These are phyloP conservation scores for Urochloa ruziziensis DNA, from an alignment of 176 grass and related monocot species.

Conservation along the genomic window DNA sequence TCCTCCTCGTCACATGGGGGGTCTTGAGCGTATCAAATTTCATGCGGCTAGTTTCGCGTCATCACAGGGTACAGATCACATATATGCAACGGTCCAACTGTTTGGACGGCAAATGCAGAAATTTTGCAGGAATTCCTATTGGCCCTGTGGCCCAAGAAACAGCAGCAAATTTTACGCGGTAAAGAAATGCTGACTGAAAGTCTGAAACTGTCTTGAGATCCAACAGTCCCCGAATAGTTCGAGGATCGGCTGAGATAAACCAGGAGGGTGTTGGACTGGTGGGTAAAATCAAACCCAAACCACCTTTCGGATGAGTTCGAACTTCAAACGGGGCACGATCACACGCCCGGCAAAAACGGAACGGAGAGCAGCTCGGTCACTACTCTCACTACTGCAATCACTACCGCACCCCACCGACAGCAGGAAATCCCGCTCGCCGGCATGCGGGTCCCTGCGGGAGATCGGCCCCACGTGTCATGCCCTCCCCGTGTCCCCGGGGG, in stretches of 20 bases:
- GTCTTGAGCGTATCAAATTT: neutral
- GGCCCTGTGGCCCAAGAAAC: neutral
- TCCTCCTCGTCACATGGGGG: neutral
- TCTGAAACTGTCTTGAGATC: neutral
- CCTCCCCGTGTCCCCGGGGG: neutral
- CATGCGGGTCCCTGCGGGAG: neutral
- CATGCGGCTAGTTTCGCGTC: neutral
- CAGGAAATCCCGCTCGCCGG: neutral
- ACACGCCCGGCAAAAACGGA: constrained; percentile 4
- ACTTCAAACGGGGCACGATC: neutral
- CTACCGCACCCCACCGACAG: constrained; percentile 31
- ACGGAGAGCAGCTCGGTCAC: neutral
- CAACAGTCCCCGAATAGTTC: neutral
- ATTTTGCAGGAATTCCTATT: too few species aligned
- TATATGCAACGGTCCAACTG: neutral
- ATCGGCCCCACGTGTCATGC: neutral
- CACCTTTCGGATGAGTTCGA: neutral
- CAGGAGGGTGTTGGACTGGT: neutral
- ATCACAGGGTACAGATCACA: too few species aligned
- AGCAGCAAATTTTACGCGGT: too few species aligned
- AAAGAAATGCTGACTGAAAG: neutral
- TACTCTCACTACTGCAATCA: neutral
- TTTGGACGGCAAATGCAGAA: neutral
- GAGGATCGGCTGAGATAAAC: neutral
- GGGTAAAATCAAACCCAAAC: fast-evolving